Evolutionary conservation across 2,329 filamentous ascomycete genomes (phyloP).

Genomic region (Verticillium isaacii): DNA sequence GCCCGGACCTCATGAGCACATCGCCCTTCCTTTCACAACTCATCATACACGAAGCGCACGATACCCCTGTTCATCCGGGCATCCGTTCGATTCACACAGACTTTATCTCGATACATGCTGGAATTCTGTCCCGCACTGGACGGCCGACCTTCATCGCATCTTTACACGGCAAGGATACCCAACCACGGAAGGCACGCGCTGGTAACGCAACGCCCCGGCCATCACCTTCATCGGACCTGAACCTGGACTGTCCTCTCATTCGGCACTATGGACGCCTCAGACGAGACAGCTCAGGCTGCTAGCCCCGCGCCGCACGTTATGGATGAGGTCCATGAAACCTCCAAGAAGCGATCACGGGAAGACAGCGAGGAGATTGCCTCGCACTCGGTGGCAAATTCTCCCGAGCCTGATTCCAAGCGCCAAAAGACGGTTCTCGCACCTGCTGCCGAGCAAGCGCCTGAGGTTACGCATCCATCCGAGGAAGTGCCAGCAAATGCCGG

Average conservation of each 20-base stretch:
- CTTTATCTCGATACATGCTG: too few species aligned
- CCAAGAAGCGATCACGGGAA: constrained; percentile 23
- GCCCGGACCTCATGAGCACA: not conserved
- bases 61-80: too few species aligned
- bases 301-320: not conserved
- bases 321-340: constrained; percentile 1
- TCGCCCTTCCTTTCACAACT: not conserved
- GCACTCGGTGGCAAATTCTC: not conserved
- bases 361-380: constrained; percentile 12
- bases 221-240: not conserved
- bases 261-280: constrained; percentile 6
- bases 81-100: too few species aligned
- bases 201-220: too few species aligned
- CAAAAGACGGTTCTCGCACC: constrained; percentile 3
- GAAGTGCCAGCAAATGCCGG: not conserved
- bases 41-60: too few species aligned
- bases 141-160: too few species aligned
- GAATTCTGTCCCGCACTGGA: too few species aligned
- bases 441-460: not conserved
- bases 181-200: too few species aligned
- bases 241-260: not conserved
- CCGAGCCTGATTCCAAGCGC: constrained; percentile 15
- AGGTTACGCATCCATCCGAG: not conserved
- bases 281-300: not conserved
- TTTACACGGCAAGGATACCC: too few species aligned